These are phyloP conservation scores for Torulaspora delbrueckii DNA, from an alignment of 805 yeast species.

Conservation along the genomic window DNA sequence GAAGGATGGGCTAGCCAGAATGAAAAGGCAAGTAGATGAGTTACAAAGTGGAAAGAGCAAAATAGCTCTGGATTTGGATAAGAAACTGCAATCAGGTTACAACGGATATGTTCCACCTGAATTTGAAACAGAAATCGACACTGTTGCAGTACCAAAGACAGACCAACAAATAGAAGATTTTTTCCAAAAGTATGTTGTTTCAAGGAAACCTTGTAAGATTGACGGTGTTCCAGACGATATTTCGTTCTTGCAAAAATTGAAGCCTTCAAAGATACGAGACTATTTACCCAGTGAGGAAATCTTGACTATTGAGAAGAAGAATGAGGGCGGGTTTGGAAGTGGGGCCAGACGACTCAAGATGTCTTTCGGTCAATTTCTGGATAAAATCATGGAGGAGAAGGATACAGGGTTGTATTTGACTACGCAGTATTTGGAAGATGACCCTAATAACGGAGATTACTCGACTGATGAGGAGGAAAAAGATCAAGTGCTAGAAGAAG, in stretches of 20 bases:
- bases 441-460: conserved; percentile 21
- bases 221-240: conserved; percentile 36
- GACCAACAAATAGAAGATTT: conserved; percentile 31
- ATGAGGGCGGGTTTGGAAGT: conserved; percentile 62
- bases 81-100: conserved; percentile 13
- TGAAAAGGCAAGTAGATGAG: background rate
- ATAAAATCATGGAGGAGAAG: conserved; percentile 37
- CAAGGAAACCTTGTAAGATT: conserved; percentile 50
- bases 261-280: conserved; percentile 35
- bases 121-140: conserved; percentile 12
- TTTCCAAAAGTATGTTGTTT: conserved; percentile 38
- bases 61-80: conserved; percentile 6
- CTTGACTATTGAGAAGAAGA: conserved; percentile 56
- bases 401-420: conserved; percentile 55
- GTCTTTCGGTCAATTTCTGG: conserved; percentile 47
- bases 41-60: background rate
- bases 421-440: conserved; percentile 59
- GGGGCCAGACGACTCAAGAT: conserved; percentile 51
- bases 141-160: conserved; percentile 20
- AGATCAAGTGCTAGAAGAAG: conserved; percentile 20
- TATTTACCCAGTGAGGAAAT: conserved; percentile 36
- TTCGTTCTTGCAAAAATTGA: conserved; percentile 35
- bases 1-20: background rate
- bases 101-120: conserved; percentile 18
- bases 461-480: conserved; percentile 24